Evolutionary conservation across 768 basidiomycete genomes (phyloP).

Genomic region (Vararia minispora): DNA sequence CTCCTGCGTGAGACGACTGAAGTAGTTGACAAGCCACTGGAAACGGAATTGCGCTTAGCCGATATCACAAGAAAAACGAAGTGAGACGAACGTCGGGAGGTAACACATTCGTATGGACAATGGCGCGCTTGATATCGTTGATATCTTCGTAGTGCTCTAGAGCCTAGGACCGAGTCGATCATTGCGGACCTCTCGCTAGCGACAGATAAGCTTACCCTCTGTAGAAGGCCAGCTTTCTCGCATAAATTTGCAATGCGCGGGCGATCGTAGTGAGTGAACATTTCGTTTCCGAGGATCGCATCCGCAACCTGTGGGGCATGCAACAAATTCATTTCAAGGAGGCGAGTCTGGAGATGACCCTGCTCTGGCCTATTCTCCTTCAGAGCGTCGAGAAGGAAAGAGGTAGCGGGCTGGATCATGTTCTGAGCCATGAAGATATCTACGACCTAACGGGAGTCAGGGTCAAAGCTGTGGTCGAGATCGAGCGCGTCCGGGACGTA

Average conservation of each 20-base stretch:
- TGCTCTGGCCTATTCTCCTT: constrained; percentile 99
- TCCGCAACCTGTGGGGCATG: constrained; percentile 98
- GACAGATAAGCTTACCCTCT: constrained; percentile 48
- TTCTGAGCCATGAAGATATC: constrained; percentile 99
- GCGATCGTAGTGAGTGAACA: constrained; percentile 95
- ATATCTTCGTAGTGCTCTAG: constrained; percentile 97
- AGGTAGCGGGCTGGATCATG: constrained; percentile 98
- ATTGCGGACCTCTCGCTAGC: too few relatives aligned
- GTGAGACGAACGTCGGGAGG: constrained; percentile 58
- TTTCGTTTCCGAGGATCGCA: constrained; percentile 96
- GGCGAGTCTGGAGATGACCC: constrained; percentile 87
- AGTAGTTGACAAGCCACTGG: constrained; percentile 95
- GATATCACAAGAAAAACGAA: background rate
- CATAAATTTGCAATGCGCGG: constrained; percentile 96
- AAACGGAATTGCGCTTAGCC: constrained; percentile 4
- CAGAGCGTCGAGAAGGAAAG: constrained; percentile 92
- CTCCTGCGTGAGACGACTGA: constrained; percentile 92
- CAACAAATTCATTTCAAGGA: constrained; percentile 95
- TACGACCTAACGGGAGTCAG: constrained; percentile 60
- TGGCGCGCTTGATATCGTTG: constrained; percentile 96
- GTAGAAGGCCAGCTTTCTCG: constrained; percentile 94
- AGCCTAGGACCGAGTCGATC: constrained; percentile 43
- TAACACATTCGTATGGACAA: constrained; percentile 83
- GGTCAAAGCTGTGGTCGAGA: constrained; percentile 2
- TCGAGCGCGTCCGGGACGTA: constrained; percentile 22